Percentiles rank a stretch among this genome's conserved stretches.
These are phyloP conservation scores for Sporothrix sp. DNA, from an alignment of 2,329 filamentous ascomycete species.

Conservation along the genomic window DNA sequence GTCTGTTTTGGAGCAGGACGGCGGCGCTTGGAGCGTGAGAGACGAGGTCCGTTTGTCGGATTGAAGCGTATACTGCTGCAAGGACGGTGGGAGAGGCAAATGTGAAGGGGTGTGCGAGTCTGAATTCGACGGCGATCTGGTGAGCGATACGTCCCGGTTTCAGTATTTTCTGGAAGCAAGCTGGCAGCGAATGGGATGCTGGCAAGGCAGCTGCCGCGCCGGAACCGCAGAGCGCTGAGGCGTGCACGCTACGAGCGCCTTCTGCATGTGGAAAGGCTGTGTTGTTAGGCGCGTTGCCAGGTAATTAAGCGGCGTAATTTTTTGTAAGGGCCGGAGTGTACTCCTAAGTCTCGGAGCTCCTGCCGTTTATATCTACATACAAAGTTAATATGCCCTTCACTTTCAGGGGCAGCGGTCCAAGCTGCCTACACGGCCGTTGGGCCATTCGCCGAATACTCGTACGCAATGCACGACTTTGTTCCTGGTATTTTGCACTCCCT, in stretches of 20 bases:
- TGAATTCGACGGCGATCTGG: background rate
- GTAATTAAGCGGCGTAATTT: background rate
- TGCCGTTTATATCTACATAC: background rate
- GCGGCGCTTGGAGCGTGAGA: too few species aligned
- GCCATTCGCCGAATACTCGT: too few species aligned
- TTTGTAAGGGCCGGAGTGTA: too few species aligned
- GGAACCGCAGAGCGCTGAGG: too few species aligned
- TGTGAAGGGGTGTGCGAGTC: background rate
- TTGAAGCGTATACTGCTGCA: background rate
- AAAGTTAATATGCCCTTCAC: background rate
- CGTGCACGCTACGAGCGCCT: background rate
- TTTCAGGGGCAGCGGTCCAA: background rate
- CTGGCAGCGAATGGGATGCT: background rate
- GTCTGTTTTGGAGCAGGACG: background rate
- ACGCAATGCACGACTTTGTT: too few species aligned
- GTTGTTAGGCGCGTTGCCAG: slow-evolving; percentile 5
- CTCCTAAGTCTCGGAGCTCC: too few species aligned
- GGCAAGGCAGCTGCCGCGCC: slow-evolving; percentile 4
- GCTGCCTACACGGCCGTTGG: too few species aligned
- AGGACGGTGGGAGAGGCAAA: background rate
- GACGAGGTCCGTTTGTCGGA: too few species aligned
- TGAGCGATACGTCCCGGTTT: slow-evolving; percentile 10
- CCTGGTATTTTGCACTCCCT: background rate
- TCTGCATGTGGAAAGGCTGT: slow-evolving; percentile 8
- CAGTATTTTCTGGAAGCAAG: slow-evolving; percentile 5